Conservation (phyloP, 2,329 filamentous ascomycete genomes). For the Penicillium sp. region DNA sequence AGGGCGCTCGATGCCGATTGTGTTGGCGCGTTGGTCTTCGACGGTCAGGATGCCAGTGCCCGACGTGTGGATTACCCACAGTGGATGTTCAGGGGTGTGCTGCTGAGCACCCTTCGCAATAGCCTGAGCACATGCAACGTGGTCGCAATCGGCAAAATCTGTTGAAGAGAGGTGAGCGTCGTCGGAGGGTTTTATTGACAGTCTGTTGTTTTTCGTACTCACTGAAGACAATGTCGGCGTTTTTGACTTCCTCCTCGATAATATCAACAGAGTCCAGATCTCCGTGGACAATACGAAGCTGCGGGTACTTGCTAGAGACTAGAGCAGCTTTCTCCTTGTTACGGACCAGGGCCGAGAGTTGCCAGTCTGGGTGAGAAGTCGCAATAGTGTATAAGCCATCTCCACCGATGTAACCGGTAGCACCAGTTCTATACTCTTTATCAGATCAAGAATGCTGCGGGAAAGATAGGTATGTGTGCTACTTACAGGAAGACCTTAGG, state of each 20-base stretch:
- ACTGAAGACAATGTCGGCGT: slow-evolving; percentile 52
- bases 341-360: slow-evolving; percentile 48
- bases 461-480: background rate
- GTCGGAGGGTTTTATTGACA: too few relatives aligned
- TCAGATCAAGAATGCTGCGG: slow-evolving; percentile 17
- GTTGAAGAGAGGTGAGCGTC: background rate
- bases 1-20: slow-evolving; percentile 43
- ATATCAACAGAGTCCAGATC: slow-evolving; percentile 45
- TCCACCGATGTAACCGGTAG: slow-evolving; percentile 58
- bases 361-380: slow-evolving; percentile 51
- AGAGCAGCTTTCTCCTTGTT: slow-evolving; percentile 46
- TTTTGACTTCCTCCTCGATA: slow-evolving; percentile 48
- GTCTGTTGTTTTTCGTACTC: slow-evolving; percentile 16
- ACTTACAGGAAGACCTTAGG: slow-evolving; percentile 40
- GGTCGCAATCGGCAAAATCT: slow-evolving; percentile 49
- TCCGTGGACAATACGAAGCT: slow-evolving; percentile 46
- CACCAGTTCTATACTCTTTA: slow-evolving; percentile 47
- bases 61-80: slow-evolving; percentile 49
- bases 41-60: slow-evolving; percentile 47
- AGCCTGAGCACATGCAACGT: slow-evolving; percentile 44
- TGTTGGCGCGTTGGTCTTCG: slow-evolving; percentile 44
- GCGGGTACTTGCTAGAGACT: slow-evolving; percentile 43
- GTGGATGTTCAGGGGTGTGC: slow-evolving; percentile 38
- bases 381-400: slow-evolving; percentile 52
- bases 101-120: slow-evolving; percentile 44